Percentiles rank a stretch among this genome's conserved stretches.
Evolutionary conservation across 768 basidiomycete species (phyloP).

Genomic region (Tephrocybe sp.): DNA sequence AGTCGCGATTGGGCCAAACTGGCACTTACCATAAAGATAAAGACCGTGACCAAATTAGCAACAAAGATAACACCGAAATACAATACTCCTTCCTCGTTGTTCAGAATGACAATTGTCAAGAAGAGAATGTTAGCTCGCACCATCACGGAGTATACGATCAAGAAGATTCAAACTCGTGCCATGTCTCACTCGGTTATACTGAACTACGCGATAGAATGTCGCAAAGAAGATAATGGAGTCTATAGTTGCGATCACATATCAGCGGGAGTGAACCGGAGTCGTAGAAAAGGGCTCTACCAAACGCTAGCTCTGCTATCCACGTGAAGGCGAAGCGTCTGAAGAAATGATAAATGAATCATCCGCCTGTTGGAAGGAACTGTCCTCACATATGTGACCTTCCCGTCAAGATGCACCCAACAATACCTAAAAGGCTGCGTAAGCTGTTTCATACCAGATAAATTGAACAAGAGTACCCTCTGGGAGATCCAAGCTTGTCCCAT

Average conservation of each 20-base stretch:
- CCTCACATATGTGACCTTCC: slow-evolving; percentile 19
- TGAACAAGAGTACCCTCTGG: slow-evolving; percentile 23
- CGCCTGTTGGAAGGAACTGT: background rate
- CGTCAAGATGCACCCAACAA: slow-evolving; percentile 35
- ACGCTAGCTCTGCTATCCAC: slow-evolving; percentile 36
- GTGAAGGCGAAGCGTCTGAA: slow-evolving; percentile 32
- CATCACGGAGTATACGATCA: slow-evolving; percentile 31
- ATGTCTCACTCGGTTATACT: slow-evolving; percentile 12
- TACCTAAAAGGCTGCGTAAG: slow-evolving; percentile 17
- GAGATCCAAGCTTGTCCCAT: slow-evolving; percentile 29
- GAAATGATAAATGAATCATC: background rate
- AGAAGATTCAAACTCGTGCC: slow-evolving; percentile 21
- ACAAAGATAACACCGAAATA: slow-evolving; percentile 7
- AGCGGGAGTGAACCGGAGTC: background rate
- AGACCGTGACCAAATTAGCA: slow-evolving; percentile 3
- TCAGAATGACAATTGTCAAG: background rate
- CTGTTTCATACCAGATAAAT: background rate
- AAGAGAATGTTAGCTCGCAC: slow-evolving; percentile 16
- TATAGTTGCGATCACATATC: slow-evolving; percentile 3
- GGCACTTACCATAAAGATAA: slow-evolving; percentile 4
- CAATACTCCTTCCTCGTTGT: background rate
- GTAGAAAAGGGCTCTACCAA: slow-evolving; percentile 21
- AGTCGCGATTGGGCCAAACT: background rate
- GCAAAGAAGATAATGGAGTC: slow-evolving; percentile 31
- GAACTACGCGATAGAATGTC: slow-evolving; percentile 27